These are phyloP conservation scores for Sphagnum tenellum DNA, from an alignment of 225 moss, liverwort and hornwort genomes.

Conservation along the genomic window DNA sequence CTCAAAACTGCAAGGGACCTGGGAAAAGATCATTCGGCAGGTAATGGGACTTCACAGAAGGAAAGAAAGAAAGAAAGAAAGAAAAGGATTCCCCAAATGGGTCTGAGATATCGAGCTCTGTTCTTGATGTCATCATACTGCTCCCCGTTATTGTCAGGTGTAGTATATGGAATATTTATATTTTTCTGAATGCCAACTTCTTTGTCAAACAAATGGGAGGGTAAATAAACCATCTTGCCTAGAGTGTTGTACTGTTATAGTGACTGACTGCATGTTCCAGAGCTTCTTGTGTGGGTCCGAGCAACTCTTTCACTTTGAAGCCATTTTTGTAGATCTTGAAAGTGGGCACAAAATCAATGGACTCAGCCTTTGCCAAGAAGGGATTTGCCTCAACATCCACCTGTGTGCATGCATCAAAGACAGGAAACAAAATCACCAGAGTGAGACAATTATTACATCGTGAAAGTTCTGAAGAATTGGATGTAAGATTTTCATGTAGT, in stretches of 20 bases:
- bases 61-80: slow-evolving; percentile 15
- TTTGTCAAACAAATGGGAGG: slow-evolving; percentile 32
- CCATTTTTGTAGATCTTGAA: slow-evolving; percentile 95
- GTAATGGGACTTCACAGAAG: slow-evolving; percentile 22
- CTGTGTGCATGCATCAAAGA: slow-evolving; percentile 11
- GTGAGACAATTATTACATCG: too few relatives aligned
- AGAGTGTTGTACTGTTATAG: slow-evolving; percentile 43
- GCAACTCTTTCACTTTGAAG: slow-evolving; percentile 66
- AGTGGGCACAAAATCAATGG: slow-evolving; percentile 68
- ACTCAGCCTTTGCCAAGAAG: slow-evolving; percentile 67
- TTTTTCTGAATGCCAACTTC: slow-evolving; percentile 5
- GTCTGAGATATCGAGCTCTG: slow-evolving; percentile 26
- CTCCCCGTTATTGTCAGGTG: slow-evolving; percentile 32
- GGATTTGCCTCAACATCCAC: slow-evolving; percentile 77
- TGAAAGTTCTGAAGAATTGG: too few relatives aligned
- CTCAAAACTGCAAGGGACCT: slow-evolving; percentile 26
- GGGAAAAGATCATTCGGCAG: slow-evolving; percentile 21
- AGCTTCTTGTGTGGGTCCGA: slow-evolving; percentile 62
- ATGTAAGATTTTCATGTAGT: too few relatives aligned
- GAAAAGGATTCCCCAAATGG: slow-evolving; percentile 15
- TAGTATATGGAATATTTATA: slow-evolving; percentile 30
- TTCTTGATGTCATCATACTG: slow-evolving; percentile 22
- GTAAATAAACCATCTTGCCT: slow-evolving; percentile 25
- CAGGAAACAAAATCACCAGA: too few relatives aligned
- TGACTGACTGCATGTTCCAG: slow-evolving; percentile 58